These are phyloP conservation scores for Cutaneotrichosporon sp. DNA, from an alignment of 1,284 basidiomycete species.

Conservation along the genomic window DNA sequence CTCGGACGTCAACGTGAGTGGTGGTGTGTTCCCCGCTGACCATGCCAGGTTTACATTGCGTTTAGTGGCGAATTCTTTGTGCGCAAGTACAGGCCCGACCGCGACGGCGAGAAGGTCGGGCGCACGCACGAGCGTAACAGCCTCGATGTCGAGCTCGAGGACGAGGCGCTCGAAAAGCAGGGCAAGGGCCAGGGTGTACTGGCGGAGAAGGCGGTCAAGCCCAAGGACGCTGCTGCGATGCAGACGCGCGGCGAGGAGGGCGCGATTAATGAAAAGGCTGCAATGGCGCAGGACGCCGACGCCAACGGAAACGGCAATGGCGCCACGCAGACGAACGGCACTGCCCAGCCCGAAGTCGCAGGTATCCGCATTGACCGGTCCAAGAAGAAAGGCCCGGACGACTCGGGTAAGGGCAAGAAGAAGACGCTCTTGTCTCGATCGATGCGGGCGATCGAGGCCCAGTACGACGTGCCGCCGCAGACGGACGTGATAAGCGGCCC, in stretches of 20 bases:
- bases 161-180: not conserved
- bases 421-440: no score
- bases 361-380: not conserved
- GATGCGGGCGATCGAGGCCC: not conserved
- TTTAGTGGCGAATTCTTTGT: constrained; percentile 43
- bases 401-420: not conserved
- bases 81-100: constrained; percentile 7
- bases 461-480: constrained; percentile 12
- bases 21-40: not conserved
- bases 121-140: constrained; percentile 8
- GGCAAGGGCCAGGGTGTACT: not conserved
- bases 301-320: no score
- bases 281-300: no score
- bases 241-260: not conserved
- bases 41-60: constrained; percentile 36
- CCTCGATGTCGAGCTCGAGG: constrained; percentile 2
- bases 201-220: not conserved
- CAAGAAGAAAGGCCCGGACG: constrained; percentile 3
- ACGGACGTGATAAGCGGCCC: constrained; percentile 5
- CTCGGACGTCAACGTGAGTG: constrained; percentile 50
- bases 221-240: not conserved
- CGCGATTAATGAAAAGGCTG: not conserved
- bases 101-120: constrained; percentile 19
- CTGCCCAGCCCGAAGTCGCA: not conserved
- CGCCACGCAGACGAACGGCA: not conserved